Evolutionary conservation across 2,329 filamentous ascomycete genomes (phyloP).

Genomic region (Colletotrichum coccodes): DNA sequence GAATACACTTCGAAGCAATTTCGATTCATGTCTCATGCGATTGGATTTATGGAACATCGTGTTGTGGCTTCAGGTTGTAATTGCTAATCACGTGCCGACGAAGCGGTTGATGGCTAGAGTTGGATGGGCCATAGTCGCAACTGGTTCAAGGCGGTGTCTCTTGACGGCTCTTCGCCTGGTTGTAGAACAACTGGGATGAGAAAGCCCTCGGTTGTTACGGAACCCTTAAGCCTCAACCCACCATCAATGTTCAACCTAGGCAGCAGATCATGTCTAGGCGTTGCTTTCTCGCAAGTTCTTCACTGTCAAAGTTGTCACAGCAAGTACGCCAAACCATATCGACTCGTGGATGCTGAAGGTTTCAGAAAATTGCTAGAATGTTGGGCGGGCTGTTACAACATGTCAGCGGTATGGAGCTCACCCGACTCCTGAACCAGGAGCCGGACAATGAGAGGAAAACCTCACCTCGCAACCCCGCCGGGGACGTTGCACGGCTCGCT

Average conservation of each 20-base stretch:
- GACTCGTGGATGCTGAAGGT: not conserved
- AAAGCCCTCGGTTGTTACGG: too few species aligned
- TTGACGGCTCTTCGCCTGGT: too few species aligned
- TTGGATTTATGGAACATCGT: not conserved
- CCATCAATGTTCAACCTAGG: too few species aligned
- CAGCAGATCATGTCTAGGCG: not conserved
- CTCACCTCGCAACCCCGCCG: constrained; percentile 37
- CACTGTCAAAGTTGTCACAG: not conserved
- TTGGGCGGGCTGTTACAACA: constrained; percentile 43
- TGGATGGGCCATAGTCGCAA: not conserved
- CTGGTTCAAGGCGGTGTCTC: not conserved
- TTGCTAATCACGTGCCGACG: not conserved
- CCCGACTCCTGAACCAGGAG: not conserved
- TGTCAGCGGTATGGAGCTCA: not conserved
- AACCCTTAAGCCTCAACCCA: too few species aligned
- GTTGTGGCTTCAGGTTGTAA: not conserved
- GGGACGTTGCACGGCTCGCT: constrained; percentile 49
- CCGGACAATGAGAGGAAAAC: not conserved
- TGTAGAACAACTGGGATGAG: not conserved
- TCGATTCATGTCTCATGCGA: constrained; percentile 2
- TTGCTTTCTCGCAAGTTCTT: too few species aligned
- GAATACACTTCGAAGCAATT: constrained; percentile 22
- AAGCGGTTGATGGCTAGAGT: not conserved
- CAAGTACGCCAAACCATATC: too few species aligned
- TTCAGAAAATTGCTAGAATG: constrained; percentile 47